Evolutionary conservation across 2,329 filamentous ascomycete genomes (phyloP).

Genomic region (Aspergillus arachidicola): DNA sequence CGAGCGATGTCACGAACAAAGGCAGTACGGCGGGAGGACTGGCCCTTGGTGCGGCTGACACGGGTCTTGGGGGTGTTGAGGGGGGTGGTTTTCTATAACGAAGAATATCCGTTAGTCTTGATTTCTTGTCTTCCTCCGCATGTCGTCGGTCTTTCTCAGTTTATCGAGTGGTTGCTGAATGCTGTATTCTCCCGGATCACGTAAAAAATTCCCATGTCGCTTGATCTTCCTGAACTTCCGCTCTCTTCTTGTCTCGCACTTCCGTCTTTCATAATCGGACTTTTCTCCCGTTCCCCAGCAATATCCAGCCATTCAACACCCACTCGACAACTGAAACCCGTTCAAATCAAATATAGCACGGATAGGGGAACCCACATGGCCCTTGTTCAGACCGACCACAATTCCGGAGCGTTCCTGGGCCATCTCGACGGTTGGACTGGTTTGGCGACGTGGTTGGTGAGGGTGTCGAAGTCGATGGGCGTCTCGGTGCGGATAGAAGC

Average conservation of each 20-base stretch:
- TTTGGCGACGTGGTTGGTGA: constrained; percentile 35
- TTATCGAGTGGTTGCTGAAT: constrained; percentile 7
- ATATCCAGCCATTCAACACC: constrained; percentile 2
- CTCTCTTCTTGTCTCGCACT: background rate
- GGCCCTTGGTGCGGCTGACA: constrained; percentile 87
- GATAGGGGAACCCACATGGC: constrained; percentile 61
- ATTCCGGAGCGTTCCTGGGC: constrained; percentile 57
- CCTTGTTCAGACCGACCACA: constrained; percentile 65
- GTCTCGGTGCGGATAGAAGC: constrained; percentile 28
- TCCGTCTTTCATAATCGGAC: background rate
- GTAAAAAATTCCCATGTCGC: background rate
- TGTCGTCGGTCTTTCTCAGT: constrained; percentile 3
- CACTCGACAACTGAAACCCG: constrained; percentile 16
- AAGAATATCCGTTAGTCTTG: constrained; percentile 42
- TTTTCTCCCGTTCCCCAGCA: background rate
- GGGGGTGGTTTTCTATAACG: constrained; percentile 75
- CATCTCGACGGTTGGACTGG: constrained; percentile 48
- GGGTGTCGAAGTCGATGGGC: constrained; percentile 28
- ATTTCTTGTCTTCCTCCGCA: background rate
- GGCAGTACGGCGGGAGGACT: constrained; percentile 92
- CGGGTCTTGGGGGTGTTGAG: constrained; percentile 73
- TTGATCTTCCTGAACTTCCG: background rate
- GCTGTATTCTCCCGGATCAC: background rate
- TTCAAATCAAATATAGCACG: constrained; percentile 2
- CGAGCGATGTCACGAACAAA: constrained; percentile 98